phyloP scores from a whole-genome alignment of 805 yeast genomes.

The Yamadazyma akitaensis region DNA sequence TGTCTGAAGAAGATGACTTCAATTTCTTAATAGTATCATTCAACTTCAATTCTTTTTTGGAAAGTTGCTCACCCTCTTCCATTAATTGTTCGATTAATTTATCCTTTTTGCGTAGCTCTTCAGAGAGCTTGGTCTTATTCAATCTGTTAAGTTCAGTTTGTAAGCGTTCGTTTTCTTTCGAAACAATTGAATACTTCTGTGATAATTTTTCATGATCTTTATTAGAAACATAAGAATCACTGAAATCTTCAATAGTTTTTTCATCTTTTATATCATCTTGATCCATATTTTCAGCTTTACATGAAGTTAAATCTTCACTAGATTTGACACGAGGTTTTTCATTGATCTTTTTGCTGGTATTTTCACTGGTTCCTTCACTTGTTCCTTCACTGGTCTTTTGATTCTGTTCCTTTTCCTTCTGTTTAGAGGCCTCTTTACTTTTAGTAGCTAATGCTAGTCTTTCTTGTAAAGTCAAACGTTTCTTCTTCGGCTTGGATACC shows the following conservation, averaged over 20 bases:
- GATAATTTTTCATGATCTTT: background rate
- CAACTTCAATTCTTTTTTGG: constrained; percentile 66
- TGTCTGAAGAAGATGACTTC: constrained; percentile 31
- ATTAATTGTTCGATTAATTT: constrained; percentile 60
- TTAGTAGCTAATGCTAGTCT: constrained; percentile 80
- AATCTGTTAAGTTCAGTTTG: constrained; percentile 4
- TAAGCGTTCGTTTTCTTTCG: constrained; percentile 3
- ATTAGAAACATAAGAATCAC: background rate
- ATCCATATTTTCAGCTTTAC: background rate
- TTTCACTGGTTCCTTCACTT: background rate
- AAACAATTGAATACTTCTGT: background rate
- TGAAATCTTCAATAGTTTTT: too few relatives aligned
- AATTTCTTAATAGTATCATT: constrained; percentile 65
- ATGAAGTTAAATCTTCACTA: background rate
- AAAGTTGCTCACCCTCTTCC: constrained; percentile 72
- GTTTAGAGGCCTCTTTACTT: constrained; percentile 25
- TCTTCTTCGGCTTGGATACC: constrained; percentile 28
- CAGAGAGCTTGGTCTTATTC: background rate
- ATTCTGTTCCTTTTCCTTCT: background rate
- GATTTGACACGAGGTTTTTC: background rate
- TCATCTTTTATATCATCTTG: background rate
- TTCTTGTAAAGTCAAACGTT: constrained; percentile 77
- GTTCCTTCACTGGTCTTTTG: background rate
- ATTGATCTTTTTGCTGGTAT: background rate
- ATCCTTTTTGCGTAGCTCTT: constrained; percentile 44